Conservation (phyloP, 148 eudicot species). For the Chenopodium quinoa region DNA sequence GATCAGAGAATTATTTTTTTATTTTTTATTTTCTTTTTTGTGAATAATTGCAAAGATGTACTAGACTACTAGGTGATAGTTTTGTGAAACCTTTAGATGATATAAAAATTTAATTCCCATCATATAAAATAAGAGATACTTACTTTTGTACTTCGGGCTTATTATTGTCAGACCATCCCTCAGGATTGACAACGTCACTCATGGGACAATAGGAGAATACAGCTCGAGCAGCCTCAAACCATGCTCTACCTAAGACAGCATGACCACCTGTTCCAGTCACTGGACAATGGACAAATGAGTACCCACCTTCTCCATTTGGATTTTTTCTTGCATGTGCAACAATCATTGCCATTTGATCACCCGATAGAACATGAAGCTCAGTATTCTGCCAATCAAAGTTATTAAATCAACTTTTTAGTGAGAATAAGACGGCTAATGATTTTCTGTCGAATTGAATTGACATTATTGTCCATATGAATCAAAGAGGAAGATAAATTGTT, state of each 20-base stretch:
- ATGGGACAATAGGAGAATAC: constrained; percentile 25
- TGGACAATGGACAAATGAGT: constrained; percentile 27
- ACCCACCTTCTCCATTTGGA: constrained; percentile 18
- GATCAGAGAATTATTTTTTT: too few relatives aligned
- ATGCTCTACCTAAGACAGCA: constrained; percentile 32
- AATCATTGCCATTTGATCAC: constrained; percentile 26
- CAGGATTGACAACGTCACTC: constrained; percentile 27
- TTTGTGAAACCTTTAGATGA: too few relatives aligned
- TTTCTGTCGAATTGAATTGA: too few relatives aligned
- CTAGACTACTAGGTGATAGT: too few relatives aligned
- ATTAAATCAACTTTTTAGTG: too few relatives aligned
- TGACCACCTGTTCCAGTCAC: constrained; percentile 30
- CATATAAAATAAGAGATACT: background rate
- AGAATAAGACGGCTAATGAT: too few relatives aligned
- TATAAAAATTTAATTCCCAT: too few relatives aligned
- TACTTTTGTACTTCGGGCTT: constrained; percentile 23
- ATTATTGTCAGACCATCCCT: constrained; percentile 36
- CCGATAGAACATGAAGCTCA: constrained; percentile 33
- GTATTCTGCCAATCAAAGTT: constrained; percentile 16
- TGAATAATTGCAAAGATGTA: too few relatives aligned
- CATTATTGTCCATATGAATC: too few relatives aligned
- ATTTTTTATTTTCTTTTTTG: too few relatives aligned
- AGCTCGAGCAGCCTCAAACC: constrained; percentile 30
- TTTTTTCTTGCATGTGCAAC: constrained; percentile 35
- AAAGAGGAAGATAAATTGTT: too few relatives aligned